These are phyloP conservation scores for Eimeria falciformis DNA, from an alignment of 169 alveolate genomes.

Conservation along the genomic window DNA sequence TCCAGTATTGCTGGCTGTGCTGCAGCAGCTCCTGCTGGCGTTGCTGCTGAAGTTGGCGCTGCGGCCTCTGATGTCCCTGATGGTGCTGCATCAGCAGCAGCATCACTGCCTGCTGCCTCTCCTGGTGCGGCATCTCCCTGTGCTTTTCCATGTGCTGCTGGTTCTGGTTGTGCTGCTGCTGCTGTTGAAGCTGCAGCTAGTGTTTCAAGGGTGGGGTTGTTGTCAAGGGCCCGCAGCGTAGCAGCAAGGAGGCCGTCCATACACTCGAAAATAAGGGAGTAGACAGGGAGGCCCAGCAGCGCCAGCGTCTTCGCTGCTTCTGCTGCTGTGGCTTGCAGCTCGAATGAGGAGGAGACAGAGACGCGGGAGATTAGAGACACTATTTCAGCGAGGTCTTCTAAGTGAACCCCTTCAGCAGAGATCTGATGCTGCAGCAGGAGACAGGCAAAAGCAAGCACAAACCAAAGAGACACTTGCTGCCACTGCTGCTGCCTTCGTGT, in stretches of 20 bases:
- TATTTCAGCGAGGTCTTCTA: conserved; percentile 44
- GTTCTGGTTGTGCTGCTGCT: neutral
- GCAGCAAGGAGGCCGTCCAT: conserved; percentile 51
- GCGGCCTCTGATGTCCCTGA: neutral
- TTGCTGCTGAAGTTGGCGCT: neutral
- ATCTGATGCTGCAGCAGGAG: conserved; percentile 41
- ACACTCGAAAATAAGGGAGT: conserved; percentile 64
- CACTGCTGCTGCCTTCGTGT: neutral
- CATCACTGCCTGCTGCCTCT: neutral
- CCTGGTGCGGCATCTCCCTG: neutral
- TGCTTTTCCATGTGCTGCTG: conserved; percentile 4
- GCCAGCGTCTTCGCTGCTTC: conserved; percentile 47
- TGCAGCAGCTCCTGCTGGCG: neutral
- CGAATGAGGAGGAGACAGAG: neutral
- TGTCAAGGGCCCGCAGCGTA: neutral
- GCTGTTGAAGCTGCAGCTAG: conserved; percentile 8
- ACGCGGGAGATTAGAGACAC: conserved; percentile 32
- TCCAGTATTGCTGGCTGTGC: neutral
- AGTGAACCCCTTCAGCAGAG: conserved; percentile 8
- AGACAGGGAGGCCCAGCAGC: conserved; percentile 53
- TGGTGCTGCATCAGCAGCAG: neutral
- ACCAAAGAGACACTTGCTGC: neutral
- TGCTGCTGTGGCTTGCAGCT: conserved; percentile 17
- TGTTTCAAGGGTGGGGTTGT: neutral
- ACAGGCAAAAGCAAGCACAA: neutral